Base-by-base conservation (phyloP, 2,329 filamentous ascomycete genomes). In the Penicillium frequentans region DNA sequence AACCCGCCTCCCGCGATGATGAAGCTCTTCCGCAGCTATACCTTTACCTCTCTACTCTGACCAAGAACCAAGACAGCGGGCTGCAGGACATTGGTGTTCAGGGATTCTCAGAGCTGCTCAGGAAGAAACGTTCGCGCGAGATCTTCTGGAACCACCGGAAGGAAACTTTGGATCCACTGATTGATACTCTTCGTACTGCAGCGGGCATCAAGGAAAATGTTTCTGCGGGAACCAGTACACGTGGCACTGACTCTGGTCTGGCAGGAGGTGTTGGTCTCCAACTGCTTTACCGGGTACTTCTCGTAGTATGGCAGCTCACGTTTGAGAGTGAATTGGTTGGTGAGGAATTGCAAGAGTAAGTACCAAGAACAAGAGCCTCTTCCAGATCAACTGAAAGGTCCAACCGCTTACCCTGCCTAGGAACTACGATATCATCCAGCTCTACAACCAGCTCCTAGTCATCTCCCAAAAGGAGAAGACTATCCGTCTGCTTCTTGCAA, bases 381-480 rank as follows among this genome's bases (percentile, higher is more conserved):
- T 27, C 43, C 11, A 45, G 35, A 10, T 23, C 31, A 3, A 26
- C 23, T 14, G 10, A 43, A 27, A 46, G 44, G 8, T 49, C 24
- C 10, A 31, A 39, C 19, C 10, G 57, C 64, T 67, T 43, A 58
- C 50, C 3, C 21, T 27, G 10, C 46, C 37, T 63, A 96, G 93
- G 66, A 93, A 97, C 76, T 91, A 96, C 77, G 93, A 98, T 70
- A 89, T 98, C 64, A 84, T 98, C 61, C 84, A 92, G 47, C 85
- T 98, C 45, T 97, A 96, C 75, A 92, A 90, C n/a, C 90, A 96
- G 64, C 87, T 99, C 37, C 82, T 99, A 54, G 89, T 92, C 54
- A 82, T 96, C 43, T 98, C 95, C 2, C 93, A 93, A 45, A 99
- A 99, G 76, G 95, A 98, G 74, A 99, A 99, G 82, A 98, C 93